Evolutionary conservation across 768 basidiomycete genomes (phyloP), one percentile per base, ranked within the genome.

Genomic region (Hericium coralloides): DNA sequence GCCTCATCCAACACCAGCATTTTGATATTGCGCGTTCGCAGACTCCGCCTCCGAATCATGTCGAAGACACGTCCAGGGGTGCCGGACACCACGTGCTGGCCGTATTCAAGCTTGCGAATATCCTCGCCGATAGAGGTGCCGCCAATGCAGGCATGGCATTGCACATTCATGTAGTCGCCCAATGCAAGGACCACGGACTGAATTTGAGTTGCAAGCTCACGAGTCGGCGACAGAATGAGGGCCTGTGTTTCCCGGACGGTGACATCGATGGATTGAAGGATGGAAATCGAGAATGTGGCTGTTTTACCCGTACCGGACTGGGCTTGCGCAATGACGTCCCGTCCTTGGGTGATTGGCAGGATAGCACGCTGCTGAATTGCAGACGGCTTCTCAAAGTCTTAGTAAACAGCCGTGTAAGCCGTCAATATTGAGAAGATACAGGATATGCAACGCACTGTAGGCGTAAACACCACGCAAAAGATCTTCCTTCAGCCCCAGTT

Each of bases 301-400:
- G 95, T 99, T 91, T 98, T 99, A 81, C 95, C 95, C 38, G 95
- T 98, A 70, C 95, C 95, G 37, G 95, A 97, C 76, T 98, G 95
- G 45, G 95, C 95, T 76, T 98, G 95, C 38, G 95, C 95, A 70
- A 99, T 98, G 59, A 98, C 95, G 80, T 98, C 95, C 62, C 95
- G 86, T 26, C 92, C 92, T 76, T 92, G 89, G 51, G 85, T 91
- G 68, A 99, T 95, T 53, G 95, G 95, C 58, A 95, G 77, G 72
- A 99, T 98, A 51, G 95, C 95, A 63, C 95, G 88, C 74, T 97
- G 93, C 76, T 99, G 95, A 67, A 99, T 98, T 59, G 95, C 95
- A 59, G 95, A 98, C 22, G 95, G 95, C 67, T 93, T 95, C 79
- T 99, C 95, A 67, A 98, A 98, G 70, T 92, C 90, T 81, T 49